Percentiles rank a stretch among this genome's conserved stretches.
Conservation (phyloP, 768 basidiomycete genomes). For the Mycena capillaripes region DNA sequence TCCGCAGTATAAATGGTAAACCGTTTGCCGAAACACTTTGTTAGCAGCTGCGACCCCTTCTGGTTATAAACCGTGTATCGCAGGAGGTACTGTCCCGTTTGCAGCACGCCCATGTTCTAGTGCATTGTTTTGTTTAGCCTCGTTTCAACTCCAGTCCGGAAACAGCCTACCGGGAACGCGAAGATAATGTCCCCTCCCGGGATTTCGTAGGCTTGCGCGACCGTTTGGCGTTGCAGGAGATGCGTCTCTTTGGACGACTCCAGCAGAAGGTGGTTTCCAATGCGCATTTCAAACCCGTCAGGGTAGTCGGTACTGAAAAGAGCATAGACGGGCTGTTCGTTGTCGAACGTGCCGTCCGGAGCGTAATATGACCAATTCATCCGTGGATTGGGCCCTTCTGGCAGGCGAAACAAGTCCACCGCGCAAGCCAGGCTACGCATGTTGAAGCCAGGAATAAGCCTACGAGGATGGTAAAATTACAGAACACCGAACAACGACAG, state of each 20-base stretch:
- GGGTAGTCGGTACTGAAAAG: not conserved
- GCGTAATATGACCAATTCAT: constrained; percentile 20
- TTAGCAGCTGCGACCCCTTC: not conserved
- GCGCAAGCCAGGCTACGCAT: not conserved
- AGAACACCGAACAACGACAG: not conserved
- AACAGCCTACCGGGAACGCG: not conserved
- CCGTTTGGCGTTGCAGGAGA: not conserved
- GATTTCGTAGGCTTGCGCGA: not conserved
- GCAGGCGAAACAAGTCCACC: constrained; percentile 33
- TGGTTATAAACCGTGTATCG: not conserved
- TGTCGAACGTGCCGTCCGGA: constrained; percentile 6
- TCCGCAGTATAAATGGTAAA: not conserved
- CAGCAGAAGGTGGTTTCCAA: constrained; percentile 29
- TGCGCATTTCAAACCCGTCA: not conserved
- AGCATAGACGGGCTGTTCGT: not conserved
- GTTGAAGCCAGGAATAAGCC: not conserved
- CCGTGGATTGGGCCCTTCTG: not conserved
- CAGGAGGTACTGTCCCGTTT: constrained; percentile 20
- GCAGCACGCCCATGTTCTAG: constrained; percentile 20
- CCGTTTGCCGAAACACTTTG: constrained; percentile 1
- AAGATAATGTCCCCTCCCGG: not conserved
- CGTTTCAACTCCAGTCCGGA: not conserved
- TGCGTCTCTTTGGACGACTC: constrained; percentile 3
- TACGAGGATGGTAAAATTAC: not conserved
- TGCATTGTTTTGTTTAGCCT: not conserved